A percentile compares a stretch with the other conserved stretches of the same genome.
These are phyloP conservation scores for Knufia fluminis DNA, from an alignment of 2,329 filamentous ascomycete genomes.

Conservation along the genomic window DNA sequence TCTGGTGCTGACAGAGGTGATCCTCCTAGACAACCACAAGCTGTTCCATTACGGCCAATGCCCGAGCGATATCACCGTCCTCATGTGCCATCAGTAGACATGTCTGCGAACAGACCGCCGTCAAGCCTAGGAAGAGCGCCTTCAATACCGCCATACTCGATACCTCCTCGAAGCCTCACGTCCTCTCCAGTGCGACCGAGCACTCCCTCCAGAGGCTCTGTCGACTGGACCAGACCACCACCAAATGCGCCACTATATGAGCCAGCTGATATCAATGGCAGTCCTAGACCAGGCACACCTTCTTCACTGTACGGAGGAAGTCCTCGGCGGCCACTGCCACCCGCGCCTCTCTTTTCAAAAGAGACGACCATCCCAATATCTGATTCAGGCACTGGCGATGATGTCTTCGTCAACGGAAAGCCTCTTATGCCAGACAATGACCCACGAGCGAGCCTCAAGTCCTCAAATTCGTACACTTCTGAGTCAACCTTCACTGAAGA, in stretches of 20 bases:
- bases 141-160: slow-evolving; percentile 33
- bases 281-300: slow-evolving; percentile 79
- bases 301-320: slow-evolving; percentile 83
- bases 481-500: slow-evolving; percentile 53
- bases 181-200: slow-evolving; percentile 42
- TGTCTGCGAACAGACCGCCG: slow-evolving; percentile 28
- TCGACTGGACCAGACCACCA: slow-evolving; percentile 62
- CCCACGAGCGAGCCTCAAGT: slow-evolving; percentile 48
- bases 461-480: slow-evolving; percentile 55
- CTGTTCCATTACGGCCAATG: slow-evolving; percentile 22
- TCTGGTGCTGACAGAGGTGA: slow-evolving; percentile 23
- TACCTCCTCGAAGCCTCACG: slow-evolving; percentile 31
- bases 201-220: slow-evolving; percentile 41
- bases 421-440: slow-evolving; percentile 44
- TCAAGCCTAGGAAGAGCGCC: slow-evolving; percentile 36
- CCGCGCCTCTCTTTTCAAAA: slow-evolving; percentile 65
- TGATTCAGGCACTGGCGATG: slow-evolving; percentile 48
- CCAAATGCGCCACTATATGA: slow-evolving; percentile 68
- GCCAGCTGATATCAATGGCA: slow-evolving; percentile 79
- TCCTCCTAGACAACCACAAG: slow-evolving; percentile 17
- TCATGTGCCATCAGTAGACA: slow-evolving; percentile 27
- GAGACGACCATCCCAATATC: slow-evolving; percentile 63
- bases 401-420: slow-evolving; percentile 56
- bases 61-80: slow-evolving; percentile 27
- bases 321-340: slow-evolving; percentile 75